phyloP scores from a whole-genome alignment of 768 basidiomycete species.

The Russula compacta region DNA sequence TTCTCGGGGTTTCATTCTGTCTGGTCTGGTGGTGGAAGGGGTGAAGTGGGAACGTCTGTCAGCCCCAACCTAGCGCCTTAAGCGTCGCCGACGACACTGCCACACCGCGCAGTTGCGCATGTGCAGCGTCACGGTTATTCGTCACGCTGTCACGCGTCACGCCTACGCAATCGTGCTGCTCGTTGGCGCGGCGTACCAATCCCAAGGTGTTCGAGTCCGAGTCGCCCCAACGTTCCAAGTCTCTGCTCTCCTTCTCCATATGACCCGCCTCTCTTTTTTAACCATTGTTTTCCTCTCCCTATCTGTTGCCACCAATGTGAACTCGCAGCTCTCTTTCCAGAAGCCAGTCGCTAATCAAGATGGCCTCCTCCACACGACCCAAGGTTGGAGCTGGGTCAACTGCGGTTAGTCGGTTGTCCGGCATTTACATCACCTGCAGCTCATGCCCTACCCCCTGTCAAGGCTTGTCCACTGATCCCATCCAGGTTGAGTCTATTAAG shows the following conservation, averaged over 20 bases:
- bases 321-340: conserved; percentile 24
- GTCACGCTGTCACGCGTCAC: background rate
- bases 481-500: conserved; percentile 62
- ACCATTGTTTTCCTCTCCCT: conserved; percentile 25
- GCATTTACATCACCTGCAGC: background rate
- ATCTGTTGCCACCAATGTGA: conserved; percentile 24
- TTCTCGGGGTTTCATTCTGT: conserved; percentile 62
- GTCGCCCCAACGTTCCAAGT: background rate
- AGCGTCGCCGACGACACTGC: too few relatives aligned
- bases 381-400: conserved; percentile 56
- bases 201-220: too few relatives aligned
- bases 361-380: conserved; percentile 28
- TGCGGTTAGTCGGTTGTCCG: conserved; percentile 54
- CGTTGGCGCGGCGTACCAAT: too few relatives aligned
- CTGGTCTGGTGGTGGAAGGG: conserved; percentile 3
- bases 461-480: conserved; percentile 39
- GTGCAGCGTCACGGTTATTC: background rate
- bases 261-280: conserved; percentile 25
- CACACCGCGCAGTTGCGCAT: too few relatives aligned
- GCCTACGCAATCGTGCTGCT: too few relatives aligned
- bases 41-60: conserved; percentile 2
- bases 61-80: too few relatives aligned
- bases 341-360: conserved; percentile 24
- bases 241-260: conserved; percentile 11
- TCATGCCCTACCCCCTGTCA: conserved; percentile 15